Evolutionary conservation across 140 eudicot species (phyloP).

Genomic region (Bidens hawaiensis): DNA sequence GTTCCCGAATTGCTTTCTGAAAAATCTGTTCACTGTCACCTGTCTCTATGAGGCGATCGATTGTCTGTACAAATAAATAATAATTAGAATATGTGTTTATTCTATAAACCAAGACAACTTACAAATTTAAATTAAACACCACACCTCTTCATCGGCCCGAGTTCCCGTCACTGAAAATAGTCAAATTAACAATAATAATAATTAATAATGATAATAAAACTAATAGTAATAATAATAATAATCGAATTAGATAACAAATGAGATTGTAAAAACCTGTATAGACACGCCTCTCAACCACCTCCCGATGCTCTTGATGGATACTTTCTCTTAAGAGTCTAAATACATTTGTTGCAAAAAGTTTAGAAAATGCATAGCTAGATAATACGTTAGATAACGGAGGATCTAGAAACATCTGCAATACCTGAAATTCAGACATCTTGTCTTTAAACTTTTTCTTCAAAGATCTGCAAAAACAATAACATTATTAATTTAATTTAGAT

Average conservation of each 20-base stretch:
- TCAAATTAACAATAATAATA: too few species aligned
- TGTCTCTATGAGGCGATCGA: constrained; percentile 87
- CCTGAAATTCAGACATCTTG: constrained; percentile 83
- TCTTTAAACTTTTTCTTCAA: constrained; percentile 60
- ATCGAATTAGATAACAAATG: not conserved
- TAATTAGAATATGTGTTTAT: not conserved
- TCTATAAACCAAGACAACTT: not conserved
- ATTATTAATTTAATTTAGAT: not conserved
- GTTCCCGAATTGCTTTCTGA: constrained; percentile 92
- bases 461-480: constrained; percentile 50
- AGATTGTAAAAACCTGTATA: constrained; percentile 58
- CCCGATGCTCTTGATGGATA: constrained; percentile 89
- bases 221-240: not conserved
- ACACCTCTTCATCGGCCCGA: constrained; percentile 94
- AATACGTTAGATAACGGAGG: not conserved
- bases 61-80: constrained; percentile 47
- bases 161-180: constrained; percentile 68
- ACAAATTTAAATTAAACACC: constrained; percentile 1
- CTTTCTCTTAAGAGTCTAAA: constrained; percentile 73
- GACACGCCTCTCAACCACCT: constrained; percentile 97
- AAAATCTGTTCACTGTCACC: constrained; percentile 98
- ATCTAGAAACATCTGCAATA: constrained; percentile 13
- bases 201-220: not conserved
- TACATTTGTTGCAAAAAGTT: not conserved
- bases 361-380: not conserved